Evolutionary conservation across 306 rosid genomes (phyloP).

Genomic region (Cucumis cinereus): DNA sequence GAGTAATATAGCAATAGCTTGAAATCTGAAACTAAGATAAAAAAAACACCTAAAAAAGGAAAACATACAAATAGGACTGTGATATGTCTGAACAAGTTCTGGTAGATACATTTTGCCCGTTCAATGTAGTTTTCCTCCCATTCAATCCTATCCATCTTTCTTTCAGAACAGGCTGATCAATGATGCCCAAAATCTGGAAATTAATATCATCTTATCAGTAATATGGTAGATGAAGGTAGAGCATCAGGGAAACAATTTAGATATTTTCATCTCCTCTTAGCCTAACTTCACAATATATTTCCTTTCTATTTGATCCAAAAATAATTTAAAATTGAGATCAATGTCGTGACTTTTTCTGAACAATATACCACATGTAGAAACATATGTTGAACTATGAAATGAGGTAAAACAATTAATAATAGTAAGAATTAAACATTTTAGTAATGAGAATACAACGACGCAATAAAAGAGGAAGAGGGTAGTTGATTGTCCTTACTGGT

Average conservation of each 20-base stretch:
- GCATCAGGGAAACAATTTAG: background rate
- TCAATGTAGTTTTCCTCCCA: constrained; percentile 68
- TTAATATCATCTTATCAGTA: background rate
- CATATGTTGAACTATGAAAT: background rate
- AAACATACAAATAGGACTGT: constrained; percentile 67
- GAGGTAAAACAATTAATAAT: background rate
- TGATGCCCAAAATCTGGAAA: constrained; percentile 74
- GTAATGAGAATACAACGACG: background rate
- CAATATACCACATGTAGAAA: background rate
- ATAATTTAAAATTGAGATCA: background rate
- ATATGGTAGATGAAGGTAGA: background rate
- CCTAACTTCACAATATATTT: background rate
- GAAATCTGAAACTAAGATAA: background rate
- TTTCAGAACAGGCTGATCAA: constrained; percentile 78
- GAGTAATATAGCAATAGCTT: background rate
- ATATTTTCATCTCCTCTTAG: background rate
- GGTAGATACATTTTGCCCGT: constrained; percentile 64
- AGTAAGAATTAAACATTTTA: background rate
- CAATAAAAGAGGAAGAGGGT: constrained; percentile 6
- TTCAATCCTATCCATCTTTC: constrained; percentile 88
- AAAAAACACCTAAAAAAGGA: constrained; percentile 1
- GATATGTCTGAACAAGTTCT: constrained; percentile 56
- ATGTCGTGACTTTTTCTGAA: background rate
- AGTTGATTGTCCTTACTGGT: constrained; percentile 48
- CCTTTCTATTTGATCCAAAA: background rate